A percentile compares a stretch with the other conserved stretches of the same genome.
These are phyloP conservation scores for Lobosporangium transversale DNA, from an alignment of 192 early-diverging fungal species.

Conservation along the genomic window DNA sequence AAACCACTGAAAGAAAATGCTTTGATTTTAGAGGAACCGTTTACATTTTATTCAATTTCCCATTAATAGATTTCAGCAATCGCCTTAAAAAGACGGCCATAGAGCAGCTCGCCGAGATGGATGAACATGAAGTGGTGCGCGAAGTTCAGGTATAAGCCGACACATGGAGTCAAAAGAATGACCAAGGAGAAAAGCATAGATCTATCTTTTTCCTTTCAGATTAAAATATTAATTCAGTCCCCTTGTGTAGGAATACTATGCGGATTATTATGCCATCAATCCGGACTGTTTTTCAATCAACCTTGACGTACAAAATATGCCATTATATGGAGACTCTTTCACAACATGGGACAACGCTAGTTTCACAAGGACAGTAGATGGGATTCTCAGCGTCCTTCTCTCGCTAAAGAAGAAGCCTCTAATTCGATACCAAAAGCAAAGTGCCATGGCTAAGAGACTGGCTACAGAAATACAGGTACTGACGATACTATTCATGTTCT, in stretches of 20 bases:
- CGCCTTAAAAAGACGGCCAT: slow-evolving; percentile 91
- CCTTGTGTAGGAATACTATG: slow-evolving; percentile 89
- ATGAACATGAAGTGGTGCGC: slow-evolving; percentile 92
- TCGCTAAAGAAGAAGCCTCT: slow-evolving; percentile 92
- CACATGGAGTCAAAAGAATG: too few species aligned
- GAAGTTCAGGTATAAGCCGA: slow-evolving; percentile 82
- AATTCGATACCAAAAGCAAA: slow-evolving; percentile 89
- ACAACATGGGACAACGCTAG: slow-evolving; percentile 83
- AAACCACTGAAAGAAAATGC: too few species aligned
- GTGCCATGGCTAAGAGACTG: slow-evolving; percentile 83
- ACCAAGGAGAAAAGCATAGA: too few species aligned
- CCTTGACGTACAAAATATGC: slow-evolving; percentile 65
- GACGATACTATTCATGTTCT: too few species aligned
- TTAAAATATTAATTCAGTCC: too few species aligned
- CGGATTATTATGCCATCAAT: slow-evolving; percentile 89
- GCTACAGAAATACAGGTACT: slow-evolving; percentile 82
- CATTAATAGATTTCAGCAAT: slow-evolving; percentile 87
- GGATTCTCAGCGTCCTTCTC: slow-evolving; percentile 78
- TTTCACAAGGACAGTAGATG: slow-evolving; percentile 82
- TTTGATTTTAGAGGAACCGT: too few species aligned
- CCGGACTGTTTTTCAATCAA: slow-evolving; percentile 85
- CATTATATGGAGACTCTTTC: slow-evolving; percentile 77
- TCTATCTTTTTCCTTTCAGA: too few species aligned
- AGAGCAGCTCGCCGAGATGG: slow-evolving; percentile 94
- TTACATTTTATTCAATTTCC: too few species aligned